These are phyloP conservation scores for Thielaviopsis musarum DNA, from an alignment of 2,329 filamentous ascomycete species.

Conservation along the genomic window DNA sequence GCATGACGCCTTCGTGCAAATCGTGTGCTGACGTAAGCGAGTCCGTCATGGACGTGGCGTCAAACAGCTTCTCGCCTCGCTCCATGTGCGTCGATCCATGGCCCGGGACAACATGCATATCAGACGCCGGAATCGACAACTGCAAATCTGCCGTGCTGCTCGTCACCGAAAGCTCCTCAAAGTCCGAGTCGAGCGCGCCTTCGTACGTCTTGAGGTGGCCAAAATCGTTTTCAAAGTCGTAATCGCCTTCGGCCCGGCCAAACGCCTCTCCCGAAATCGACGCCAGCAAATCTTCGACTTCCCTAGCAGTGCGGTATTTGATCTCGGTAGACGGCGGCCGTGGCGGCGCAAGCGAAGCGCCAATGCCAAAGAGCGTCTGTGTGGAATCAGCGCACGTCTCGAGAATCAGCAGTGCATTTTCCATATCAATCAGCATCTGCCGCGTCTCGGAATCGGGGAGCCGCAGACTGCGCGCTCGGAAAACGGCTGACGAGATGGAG, in stretches of 20 bases:
- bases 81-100: not conserved
- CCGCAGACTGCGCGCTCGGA: conserved; percentile 42
- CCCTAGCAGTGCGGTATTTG: conserved; percentile 78
- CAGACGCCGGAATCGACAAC: not conserved
- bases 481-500: conserved; percentile 68
- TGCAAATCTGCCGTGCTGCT: conserved; percentile 18
- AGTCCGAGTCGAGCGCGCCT: conserved; percentile 21
- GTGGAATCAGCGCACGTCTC: conserved; percentile 97
- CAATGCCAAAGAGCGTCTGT: conserved; percentile 67
- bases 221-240: conserved; percentile 48
- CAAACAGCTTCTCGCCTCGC: conserved; percentile 28
- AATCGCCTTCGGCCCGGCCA: conserved; percentile 41
- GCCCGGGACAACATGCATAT: not conserved
- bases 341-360: conserved; percentile 69
- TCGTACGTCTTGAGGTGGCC: conserved; percentile 33
- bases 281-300: conserved; percentile 72
- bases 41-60: conserved; percentile 21
- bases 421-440: conserved; percentile 61
- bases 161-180: conserved; percentile 12
- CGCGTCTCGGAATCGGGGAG: conserved; percentile 38
- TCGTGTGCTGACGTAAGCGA: conserved; percentile 16
- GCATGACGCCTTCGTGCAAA: conserved; percentile 21
- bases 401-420: conserved; percentile 72
- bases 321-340: conserved; percentile 64
- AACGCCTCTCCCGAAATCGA: conserved; percentile 84